phyloP scores from a whole-genome alignment of 148 eudicot genomes.

The Euryodendron excelsum region DNA sequence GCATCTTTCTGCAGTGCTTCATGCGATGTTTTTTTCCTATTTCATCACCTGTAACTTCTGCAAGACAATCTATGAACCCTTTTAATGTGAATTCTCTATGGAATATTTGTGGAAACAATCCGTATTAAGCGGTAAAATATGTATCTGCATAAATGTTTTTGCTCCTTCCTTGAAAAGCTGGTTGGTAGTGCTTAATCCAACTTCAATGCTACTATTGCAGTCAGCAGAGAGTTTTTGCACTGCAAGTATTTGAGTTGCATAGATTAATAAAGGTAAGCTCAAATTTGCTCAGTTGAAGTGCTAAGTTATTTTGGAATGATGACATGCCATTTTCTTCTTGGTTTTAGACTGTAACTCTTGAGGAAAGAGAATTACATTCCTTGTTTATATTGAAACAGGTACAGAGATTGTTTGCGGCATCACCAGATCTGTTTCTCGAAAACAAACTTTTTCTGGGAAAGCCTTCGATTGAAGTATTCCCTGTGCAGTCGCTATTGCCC shows the following conservation, averaged over 20 bases:
- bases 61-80: background rate
- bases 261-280: conserved; percentile 39
- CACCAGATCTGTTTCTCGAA: conserved; percentile 29
- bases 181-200: conserved; percentile 12
- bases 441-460: conserved; percentile 12
- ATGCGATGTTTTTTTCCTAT: background rate
- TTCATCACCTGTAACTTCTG: too few species aligned
- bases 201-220: conserved; percentile 29
- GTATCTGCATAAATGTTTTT: background rate
- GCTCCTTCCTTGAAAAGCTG: conserved; percentile 1
- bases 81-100: background rate
- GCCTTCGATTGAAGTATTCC: conserved; percentile 20
- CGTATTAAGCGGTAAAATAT: background rate
- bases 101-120: background rate
- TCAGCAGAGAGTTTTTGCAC: conserved; percentile 40
- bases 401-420: conserved; percentile 33
- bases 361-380: background rate
- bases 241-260: conserved; percentile 46
- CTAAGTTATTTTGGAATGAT: background rate
- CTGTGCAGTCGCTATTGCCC: conserved; percentile 14
- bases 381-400: conserved; percentile 31
- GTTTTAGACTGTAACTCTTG: background rate
- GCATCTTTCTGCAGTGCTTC: background rate
- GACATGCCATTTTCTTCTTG: background rate
- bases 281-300: background rate